Evolutionary conservation across 1,139 yeast species (phyloP).

Genomic region (Kodamaea suecica): DNA sequence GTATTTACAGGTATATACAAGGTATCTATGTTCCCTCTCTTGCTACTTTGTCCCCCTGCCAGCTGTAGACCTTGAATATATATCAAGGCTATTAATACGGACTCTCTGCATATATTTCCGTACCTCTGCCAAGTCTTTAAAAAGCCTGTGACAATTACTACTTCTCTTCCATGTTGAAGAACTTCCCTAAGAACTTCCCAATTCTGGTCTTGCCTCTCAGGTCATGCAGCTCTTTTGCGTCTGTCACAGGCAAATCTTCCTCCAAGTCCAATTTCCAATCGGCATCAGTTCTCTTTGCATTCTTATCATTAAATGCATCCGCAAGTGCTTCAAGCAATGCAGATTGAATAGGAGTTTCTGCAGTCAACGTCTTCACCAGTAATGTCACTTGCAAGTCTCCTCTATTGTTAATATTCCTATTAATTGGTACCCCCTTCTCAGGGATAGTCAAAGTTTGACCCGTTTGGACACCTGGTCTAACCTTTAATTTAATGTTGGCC

Average conservation of each 20-base stretch:
- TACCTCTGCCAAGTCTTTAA: too few species aligned
- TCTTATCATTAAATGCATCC: conserved; percentile 76
- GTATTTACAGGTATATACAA: neutral
- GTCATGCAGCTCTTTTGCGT: conserved; percentile 17
- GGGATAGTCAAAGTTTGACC: conserved; percentile 77
- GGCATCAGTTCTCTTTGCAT: conserved; percentile 70
- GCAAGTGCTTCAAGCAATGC: conserved; percentile 95
- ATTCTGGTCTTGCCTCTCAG: conserved; percentile 47
- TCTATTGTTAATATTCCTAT: conserved; percentile 53
- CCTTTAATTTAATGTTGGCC: conserved; percentile 66
- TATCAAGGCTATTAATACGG: too few species aligned
- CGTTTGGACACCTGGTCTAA: conserved; percentile 83
- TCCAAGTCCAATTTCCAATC: conserved; percentile 49
- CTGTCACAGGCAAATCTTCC: conserved; percentile 16
- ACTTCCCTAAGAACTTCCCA: conserved; percentile 59
- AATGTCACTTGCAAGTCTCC: conserved; percentile 81
- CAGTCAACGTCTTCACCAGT: conserved; percentile 67
- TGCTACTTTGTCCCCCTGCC: conserved; percentile 13
- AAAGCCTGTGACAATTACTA: too few species aligned
- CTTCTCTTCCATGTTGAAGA: conserved; percentile 43
- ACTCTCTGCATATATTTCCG: too few species aligned
- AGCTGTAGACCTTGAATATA: too few species aligned
- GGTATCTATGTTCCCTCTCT: neutral
- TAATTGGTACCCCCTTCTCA: conserved; percentile 82
- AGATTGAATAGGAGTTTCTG: conserved; percentile 82